Conservation (phyloP, 2,329 filamentous ascomycete species). For the Tolypocladium ovalisporum region DNA sequence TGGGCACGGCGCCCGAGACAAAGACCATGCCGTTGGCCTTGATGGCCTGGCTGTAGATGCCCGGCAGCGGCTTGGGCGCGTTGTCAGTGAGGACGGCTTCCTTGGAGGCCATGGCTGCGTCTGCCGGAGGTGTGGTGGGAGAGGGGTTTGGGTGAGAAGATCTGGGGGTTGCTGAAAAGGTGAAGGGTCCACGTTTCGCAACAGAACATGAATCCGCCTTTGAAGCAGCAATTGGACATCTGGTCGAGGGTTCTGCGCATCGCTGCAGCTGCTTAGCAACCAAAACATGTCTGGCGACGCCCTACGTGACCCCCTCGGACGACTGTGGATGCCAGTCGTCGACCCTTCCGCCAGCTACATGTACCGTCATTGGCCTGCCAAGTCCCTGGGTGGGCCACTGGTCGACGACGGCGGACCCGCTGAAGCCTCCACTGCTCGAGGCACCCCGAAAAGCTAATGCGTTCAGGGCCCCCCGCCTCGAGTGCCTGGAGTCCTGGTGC, state of each 20-base stretch:
- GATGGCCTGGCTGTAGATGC: constrained; percentile 45
- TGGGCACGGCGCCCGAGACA: constrained; percentile 61
- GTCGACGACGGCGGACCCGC: background rate
- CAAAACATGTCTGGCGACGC: background rate
- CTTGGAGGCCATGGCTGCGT: constrained; percentile 19
- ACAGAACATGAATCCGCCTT: background rate
- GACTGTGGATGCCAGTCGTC: background rate
- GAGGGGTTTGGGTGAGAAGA: background rate
- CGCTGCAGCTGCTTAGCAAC: background rate
- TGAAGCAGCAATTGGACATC: background rate
- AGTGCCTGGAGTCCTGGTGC: too few relatives aligned
- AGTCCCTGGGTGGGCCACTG: background rate
- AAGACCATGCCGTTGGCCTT: constrained; percentile 58
- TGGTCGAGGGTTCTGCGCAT: background rate
- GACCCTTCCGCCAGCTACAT: background rate
- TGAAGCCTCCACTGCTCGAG: background rate
- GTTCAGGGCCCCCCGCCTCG: background rate
- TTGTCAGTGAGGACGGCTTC: constrained; percentile 26
- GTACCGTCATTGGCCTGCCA: background rate
- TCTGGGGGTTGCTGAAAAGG: background rate
- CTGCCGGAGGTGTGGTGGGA: background rate
- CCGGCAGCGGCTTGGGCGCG: constrained; percentile 27
- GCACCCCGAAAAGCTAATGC: background rate
- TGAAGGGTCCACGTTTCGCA: background rate
- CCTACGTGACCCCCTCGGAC: background rate